phyloP scores from a whole-genome alignment of 805 yeast species.

The Ogataea henricii region DNA sequence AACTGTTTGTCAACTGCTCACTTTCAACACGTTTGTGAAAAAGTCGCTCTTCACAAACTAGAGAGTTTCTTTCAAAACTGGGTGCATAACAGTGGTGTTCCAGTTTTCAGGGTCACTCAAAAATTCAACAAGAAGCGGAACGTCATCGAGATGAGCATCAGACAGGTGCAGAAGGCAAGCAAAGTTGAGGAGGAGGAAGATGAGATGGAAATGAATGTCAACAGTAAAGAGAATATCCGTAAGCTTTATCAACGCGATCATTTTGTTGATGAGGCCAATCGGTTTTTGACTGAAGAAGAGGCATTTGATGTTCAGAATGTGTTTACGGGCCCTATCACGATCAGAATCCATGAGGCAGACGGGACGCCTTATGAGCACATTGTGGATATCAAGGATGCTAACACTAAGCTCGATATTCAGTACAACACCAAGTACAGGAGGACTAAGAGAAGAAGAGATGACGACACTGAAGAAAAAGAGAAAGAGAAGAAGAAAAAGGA shows the following conservation, averaged over 20 bases:
- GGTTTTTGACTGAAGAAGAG: constrained; percentile 44
- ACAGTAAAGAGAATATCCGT: constrained; percentile 16
- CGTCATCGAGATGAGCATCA: constrained; percentile 90
- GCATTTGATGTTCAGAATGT: constrained; percentile 47
- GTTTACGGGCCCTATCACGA: constrained; percentile 94
- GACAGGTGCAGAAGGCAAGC: constrained; percentile 79
- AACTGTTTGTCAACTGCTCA: constrained; percentile 75
- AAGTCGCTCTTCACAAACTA: constrained; percentile 82
- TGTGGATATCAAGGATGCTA: constrained; percentile 82
- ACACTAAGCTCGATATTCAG: constrained; percentile 88
- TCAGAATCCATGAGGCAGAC: constrained; percentile 95
- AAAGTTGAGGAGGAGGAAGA: constrained; percentile 21
- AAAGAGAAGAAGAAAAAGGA: constrained; percentile 29
- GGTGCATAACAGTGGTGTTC: constrained; percentile 89
- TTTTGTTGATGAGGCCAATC: constrained; percentile 48
- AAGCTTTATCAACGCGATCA: constrained; percentile 34
- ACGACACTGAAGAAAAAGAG: constrained; percentile 39
- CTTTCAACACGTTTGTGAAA: constrained; percentile 92
- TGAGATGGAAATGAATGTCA: constrained; percentile 18
- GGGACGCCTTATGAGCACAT: constrained; percentile 99
- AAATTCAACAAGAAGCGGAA: constrained; percentile 90
- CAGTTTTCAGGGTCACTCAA: constrained; percentile 85
- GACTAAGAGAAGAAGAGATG: constrained; percentile 63
- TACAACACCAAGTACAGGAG: constrained; percentile 93
- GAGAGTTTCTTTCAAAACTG: constrained; percentile 89